These are phyloP conservation scores for Flaveria ramosissima DNA, from an alignment of 129 eudicot species.

Conservation along the genomic window DNA sequence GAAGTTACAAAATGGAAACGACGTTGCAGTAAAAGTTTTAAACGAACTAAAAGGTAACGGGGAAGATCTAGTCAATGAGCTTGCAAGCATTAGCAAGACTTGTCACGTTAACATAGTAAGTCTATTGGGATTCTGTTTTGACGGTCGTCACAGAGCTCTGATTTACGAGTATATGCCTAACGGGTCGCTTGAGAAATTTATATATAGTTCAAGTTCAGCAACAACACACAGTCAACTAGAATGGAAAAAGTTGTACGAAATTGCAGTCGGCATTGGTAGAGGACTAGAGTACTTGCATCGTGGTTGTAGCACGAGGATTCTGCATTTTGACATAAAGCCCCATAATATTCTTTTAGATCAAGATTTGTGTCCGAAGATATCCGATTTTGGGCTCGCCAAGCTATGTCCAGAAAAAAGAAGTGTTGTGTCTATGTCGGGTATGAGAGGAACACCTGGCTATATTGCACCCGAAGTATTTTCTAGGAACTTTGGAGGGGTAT, in stretches of 20 bases:
- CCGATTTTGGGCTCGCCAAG: slow-evolving; percentile 39
- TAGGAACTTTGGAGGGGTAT: slow-evolving; percentile 36
- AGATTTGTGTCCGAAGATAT: slow-evolving; percentile 38
- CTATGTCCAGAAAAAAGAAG: slow-evolving; percentile 25
- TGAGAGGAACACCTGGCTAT: slow-evolving; percentile 35
- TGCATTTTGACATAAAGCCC: slow-evolving; percentile 39
- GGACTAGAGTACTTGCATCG: slow-evolving; percentile 42
- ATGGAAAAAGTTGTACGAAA: slow-evolving; percentile 28
- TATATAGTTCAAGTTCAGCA: neutral
- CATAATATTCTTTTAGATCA: slow-evolving; percentile 34
- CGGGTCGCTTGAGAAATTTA: slow-evolving; percentile 31
- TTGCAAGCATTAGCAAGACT: slow-evolving; percentile 49
- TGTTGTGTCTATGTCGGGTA: slow-evolving; percentile 33
- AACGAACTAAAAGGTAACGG: slow-evolving; percentile 45
- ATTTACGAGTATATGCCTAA: slow-evolving; percentile 37
- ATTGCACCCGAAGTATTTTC: slow-evolving; percentile 35
- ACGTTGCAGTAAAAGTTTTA: slow-evolving; percentile 52
- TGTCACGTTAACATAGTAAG: slow-evolving; percentile 52
- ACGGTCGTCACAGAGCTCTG: slow-evolving; percentile 41
- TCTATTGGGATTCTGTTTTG: slow-evolving; percentile 49
- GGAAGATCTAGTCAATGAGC: slow-evolving; percentile 53
- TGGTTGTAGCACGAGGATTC: slow-evolving; percentile 32
- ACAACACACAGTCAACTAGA: slow-evolving; percentile 12
- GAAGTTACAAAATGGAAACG: slow-evolving; percentile 36
- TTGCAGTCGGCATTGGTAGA: slow-evolving; percentile 30